phyloP scores from a whole-genome alignment of 2,329 filamentous ascomycete species.

The Colletotrichum australisinense region DNA sequence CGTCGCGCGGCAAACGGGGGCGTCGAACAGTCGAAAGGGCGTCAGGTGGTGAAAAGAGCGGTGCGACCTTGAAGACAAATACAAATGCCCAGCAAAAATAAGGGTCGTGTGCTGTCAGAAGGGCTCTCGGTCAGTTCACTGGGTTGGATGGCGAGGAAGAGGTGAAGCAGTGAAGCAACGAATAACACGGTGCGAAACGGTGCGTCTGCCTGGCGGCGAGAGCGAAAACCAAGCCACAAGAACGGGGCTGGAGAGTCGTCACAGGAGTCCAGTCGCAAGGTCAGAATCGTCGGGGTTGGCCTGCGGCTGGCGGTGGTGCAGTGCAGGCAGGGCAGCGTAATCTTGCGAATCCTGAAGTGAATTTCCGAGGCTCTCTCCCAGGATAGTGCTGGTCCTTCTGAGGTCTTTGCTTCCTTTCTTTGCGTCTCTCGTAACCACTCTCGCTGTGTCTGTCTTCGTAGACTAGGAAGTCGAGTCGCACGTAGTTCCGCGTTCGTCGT shows the following conservation, averaged over 20 bases:
- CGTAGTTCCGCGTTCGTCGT: constrained; percentile 23
- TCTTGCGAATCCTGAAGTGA: neutral
- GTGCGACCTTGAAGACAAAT: neutral
- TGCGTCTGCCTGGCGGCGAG: constrained; percentile 19
- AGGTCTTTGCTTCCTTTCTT: constrained; percentile 7
- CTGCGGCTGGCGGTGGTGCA: constrained; percentile 24
- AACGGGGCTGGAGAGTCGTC: constrained; percentile 32
- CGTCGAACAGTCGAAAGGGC: neutral
- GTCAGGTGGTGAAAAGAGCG: constrained; percentile 5
- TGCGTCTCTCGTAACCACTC: neutral
- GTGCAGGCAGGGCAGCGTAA: neutral
- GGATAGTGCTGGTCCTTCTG: constrained; percentile 17
- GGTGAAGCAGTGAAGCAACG: constrained; percentile 1
- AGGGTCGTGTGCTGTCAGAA: neutral
- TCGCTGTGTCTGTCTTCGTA: neutral
- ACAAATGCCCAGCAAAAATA: neutral
- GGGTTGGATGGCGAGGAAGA: neutral
- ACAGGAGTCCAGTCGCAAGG: constrained; percentile 17
- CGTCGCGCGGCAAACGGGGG: constrained; percentile 9
- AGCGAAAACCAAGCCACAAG: constrained; percentile 35
- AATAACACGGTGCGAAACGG: constrained; percentile 5
- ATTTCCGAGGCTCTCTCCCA: neutral
- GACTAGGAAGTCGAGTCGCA: constrained; percentile 18
- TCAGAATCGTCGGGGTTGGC: constrained; percentile 19
- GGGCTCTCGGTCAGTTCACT: neutral